A percentile compares a stretch with the other conserved stretches of the same genome.
Evolutionary conservation across 2,329 filamentous ascomycete species (phyloP).

Genomic region (Septoria petroselini): DNA sequence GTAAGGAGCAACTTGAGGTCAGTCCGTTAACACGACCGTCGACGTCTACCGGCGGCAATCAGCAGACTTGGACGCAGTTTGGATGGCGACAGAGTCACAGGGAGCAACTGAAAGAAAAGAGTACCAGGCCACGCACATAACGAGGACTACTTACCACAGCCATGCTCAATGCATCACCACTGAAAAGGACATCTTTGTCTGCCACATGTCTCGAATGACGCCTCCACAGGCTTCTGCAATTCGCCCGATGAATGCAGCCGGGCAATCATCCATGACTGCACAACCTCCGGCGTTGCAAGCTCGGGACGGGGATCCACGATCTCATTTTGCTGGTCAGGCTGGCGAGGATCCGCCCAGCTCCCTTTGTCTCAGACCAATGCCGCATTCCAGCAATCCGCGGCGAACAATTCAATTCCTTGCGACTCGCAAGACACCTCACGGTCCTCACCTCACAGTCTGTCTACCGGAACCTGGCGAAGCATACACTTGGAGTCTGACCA

Average conservation of each 20-base stretch:
- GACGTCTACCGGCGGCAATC: too few species aligned
- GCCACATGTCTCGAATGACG: slow-evolving; percentile 14
- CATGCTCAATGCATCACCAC: neutral
- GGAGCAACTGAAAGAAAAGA: too few species aligned
- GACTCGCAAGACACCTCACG: too few species aligned
- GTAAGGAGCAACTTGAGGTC: too few species aligned
- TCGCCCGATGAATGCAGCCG: slow-evolving; percentile 21
- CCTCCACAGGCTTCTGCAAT: slow-evolving; percentile 25
- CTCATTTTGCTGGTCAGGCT: slow-evolving; percentile 2
- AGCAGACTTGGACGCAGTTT: too few species aligned
- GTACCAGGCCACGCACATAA: too few species aligned
- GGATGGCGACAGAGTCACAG: too few species aligned
- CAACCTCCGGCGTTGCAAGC: slow-evolving; percentile 8
- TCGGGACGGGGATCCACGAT: slow-evolving; percentile 22
- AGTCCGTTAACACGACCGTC: too few species aligned
- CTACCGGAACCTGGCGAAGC: slow-evolving; percentile 25
- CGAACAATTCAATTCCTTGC: slow-evolving; percentile 19
- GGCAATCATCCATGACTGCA: slow-evolving; percentile 18
- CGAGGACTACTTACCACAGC: neutral
- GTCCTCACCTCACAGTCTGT: slow-evolving; percentile 22
- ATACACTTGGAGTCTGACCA: slow-evolving; percentile 24
- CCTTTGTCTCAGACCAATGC: slow-evolving; percentile 19
- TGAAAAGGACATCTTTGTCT: neutral
- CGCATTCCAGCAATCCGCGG: slow-evolving; percentile 21
- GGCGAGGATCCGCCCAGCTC: slow-evolving; percentile 13